These are phyloP conservation scores for Cardamine occulta DNA, from an alignment of 345 rosid genomes.

Conservation along the genomic window DNA sequence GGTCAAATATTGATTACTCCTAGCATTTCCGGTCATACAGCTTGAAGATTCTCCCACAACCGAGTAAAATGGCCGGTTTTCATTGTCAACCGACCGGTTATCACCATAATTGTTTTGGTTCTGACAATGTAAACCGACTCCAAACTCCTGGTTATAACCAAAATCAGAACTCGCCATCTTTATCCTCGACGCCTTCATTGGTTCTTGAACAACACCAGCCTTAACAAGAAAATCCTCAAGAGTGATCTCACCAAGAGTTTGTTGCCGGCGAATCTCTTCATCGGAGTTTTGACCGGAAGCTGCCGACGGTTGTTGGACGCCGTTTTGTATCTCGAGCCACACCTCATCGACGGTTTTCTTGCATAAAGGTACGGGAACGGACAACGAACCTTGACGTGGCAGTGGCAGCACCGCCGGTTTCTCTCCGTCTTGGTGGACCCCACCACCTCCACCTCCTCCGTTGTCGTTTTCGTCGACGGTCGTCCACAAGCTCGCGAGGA, in stretches of 20 bases:
- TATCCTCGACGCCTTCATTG: conserved; percentile 22
- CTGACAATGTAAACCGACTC: conserved; percentile 45
- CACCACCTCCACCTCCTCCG: conserved; percentile 1
- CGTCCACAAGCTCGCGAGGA: conserved; percentile 74
- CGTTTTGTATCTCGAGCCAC: conserved; percentile 81
- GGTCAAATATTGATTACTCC: conserved; percentile 35
- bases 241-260: conserved; percentile 76
- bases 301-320: conserved; percentile 39
- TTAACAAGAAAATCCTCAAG: conserved; percentile 83
- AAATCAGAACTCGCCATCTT: conserved; percentile 34
- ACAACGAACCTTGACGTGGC: conserved; percentile 69
- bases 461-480: conserved; percentile 50
- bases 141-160: conserved; percentile 40
- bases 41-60: conserved; percentile 49
- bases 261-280: conserved; percentile 54
- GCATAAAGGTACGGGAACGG: conserved; percentile 70
- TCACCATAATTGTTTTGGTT: conserved; percentile 39
- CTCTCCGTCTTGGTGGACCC: conserved; percentile 10
- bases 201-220: conserved; percentile 79
- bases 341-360: conserved; percentile 93
- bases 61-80: conserved; percentile 41
- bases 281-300: conserved; percentile 11
- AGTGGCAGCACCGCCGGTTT: conserved; percentile 43
- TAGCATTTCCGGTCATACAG: conserved; percentile 45
- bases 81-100: conserved; percentile 43